A percentile compares a stretch with the other conserved stretches of the same genome.
These are phyloP conservation scores for Penicillium odoratum DNA, from an alignment of 495 filamentous ascomycete species.

Conservation along the genomic window DNA sequence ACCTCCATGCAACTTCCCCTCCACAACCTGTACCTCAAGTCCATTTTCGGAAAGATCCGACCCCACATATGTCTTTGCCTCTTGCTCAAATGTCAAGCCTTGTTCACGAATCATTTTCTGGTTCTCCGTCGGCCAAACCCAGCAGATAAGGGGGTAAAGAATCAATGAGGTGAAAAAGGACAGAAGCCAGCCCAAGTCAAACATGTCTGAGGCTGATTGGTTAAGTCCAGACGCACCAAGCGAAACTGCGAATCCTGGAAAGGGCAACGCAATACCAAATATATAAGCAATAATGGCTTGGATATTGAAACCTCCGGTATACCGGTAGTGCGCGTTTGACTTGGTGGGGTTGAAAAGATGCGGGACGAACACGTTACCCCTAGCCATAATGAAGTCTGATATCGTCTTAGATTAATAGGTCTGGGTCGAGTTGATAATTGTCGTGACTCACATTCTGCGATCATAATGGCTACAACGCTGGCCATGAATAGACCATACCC, in stretches of 20 bases:
- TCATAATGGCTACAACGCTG: not conserved
- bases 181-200: constrained; percentile 1
- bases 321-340: not conserved
- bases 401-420: not conserved
- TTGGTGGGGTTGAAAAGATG: not conserved
- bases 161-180: not conserved
- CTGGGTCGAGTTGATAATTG: not conserved
- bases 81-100: not conserved
- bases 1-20: not conserved
- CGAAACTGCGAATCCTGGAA: not conserved
- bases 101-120: not conserved
- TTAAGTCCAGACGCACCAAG: not conserved
- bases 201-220: not conserved
- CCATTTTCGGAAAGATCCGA: not conserved
- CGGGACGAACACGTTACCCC: not conserved
- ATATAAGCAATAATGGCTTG: constrained; percentile 1
- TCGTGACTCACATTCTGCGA: not conserved
- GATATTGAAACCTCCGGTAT: not conserved
- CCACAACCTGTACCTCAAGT: not conserved
- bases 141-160: constrained; percentile 1
- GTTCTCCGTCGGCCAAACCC: constrained; percentile 1
- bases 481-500: constrained; percentile 4
- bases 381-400: not conserved
- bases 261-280: constrained; percentile 2
- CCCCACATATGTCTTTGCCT: not conserved